A percentile compares a stretch with the other conserved stretches of the same genome.
Evolutionary conservation across 441 rosid genomes (phyloP).

Genomic region (Erysimum cheiri): DNA sequence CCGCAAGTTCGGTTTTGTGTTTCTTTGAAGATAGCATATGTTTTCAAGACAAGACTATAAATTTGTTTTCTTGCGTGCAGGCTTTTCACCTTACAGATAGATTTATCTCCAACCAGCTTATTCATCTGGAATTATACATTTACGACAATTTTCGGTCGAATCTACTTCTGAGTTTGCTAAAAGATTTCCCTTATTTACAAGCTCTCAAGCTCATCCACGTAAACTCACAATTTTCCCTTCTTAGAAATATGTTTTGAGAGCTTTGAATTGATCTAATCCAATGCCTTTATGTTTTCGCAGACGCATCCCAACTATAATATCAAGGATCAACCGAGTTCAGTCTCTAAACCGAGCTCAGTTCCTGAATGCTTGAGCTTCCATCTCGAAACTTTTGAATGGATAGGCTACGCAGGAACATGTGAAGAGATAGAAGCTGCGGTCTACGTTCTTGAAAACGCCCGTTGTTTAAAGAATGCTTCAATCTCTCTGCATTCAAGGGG

Average conservation of each 20-base stretch:
- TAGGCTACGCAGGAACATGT: not conserved
- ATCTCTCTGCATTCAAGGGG: not conserved
- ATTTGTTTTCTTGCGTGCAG: not conserved
- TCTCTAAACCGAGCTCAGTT: not conserved
- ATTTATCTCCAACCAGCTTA: not conserved
- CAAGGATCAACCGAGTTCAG: not conserved
- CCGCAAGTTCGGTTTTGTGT: not conserved
- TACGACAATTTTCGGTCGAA: not conserved
- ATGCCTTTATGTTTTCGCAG: not conserved
- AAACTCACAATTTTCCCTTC: not conserved
- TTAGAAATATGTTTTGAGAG: not conserved
- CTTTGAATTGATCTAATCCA: not conserved
- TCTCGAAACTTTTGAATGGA: not conserved
- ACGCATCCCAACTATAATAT: not conserved
- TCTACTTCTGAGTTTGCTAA: conserved; percentile 10
- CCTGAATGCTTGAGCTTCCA: conserved; percentile 11
- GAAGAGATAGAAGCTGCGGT: not conserved
- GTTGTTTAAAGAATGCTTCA: conserved; percentile 9
- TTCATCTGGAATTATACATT: conserved; percentile 4
- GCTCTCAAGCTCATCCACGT: conserved; percentile 4
- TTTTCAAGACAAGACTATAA: not conserved
- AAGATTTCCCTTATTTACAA: not conserved
- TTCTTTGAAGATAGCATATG: not conserved
- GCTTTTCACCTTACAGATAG: not conserved
- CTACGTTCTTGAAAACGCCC: not conserved